Conservation (phyloP, 177 flowering plant species). For the Vitis hybrid region DNA sequence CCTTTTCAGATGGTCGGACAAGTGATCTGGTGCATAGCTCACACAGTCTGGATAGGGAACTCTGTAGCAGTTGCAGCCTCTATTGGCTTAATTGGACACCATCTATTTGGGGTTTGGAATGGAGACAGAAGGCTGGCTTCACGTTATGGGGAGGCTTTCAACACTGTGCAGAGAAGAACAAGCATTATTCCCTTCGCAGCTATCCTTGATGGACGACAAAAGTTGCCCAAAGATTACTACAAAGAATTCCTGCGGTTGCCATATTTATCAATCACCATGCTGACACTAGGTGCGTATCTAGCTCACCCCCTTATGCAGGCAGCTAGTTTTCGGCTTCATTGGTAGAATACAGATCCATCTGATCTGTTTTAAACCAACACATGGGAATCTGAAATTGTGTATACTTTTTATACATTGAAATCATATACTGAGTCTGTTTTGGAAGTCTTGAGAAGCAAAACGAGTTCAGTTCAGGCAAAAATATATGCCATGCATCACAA, state of each 20-base stretch:
- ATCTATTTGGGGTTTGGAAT: slow-evolving; percentile 96
- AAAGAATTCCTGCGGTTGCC: slow-evolving; percentile 88
- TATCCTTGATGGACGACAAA: slow-evolving; percentile 90
- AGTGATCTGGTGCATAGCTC: slow-evolving; percentile 97
- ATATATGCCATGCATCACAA: not conserved
- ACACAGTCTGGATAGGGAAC: slow-evolving; percentile 92
- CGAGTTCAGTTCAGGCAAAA: not conserved
- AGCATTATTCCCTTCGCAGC: slow-evolving; percentile 95
- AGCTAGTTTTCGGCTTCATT: slow-evolving; percentile 80
- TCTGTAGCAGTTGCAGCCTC: slow-evolving; percentile 94
- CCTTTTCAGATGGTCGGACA: slow-evolving; percentile 88
- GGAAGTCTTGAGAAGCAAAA: not conserved
- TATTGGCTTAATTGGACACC: slow-evolving; percentile 84
- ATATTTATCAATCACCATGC: slow-evolving; percentile 64
- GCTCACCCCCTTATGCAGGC: slow-evolving; percentile 96
- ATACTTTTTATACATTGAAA: not conserved
- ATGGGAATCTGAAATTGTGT: not conserved
- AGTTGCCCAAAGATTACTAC: slow-evolving; percentile 77
- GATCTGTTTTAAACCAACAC: not conserved
- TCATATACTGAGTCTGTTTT: not conserved
- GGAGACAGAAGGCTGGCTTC: slow-evolving; percentile 82
- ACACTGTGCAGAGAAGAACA: slow-evolving; percentile 70
- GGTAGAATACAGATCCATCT: slow-evolving; percentile 45
- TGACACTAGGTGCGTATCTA: slow-evolving; percentile 81
- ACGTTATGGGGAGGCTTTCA: slow-evolving; percentile 79